A percentile compares a stretch with the other conserved stretches of the same genome.
phyloP scores from a whole-genome alignment of 2,329 filamentous ascomycete genomes.

The Cylindrodendrum hubeiense region DNA sequence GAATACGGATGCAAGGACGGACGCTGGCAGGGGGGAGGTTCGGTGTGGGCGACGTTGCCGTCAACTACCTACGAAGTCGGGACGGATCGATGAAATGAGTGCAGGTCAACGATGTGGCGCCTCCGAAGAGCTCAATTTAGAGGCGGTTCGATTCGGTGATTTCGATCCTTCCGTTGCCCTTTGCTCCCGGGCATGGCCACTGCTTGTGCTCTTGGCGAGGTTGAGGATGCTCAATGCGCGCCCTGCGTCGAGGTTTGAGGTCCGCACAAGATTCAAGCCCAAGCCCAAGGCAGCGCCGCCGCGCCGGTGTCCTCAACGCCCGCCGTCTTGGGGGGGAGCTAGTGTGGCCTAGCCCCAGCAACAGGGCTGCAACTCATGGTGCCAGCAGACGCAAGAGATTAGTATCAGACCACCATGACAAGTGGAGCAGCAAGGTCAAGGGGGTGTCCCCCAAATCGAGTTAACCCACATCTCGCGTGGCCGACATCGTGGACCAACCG shows the following conservation, averaged over 20 bases:
- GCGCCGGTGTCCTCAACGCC: conserved; percentile 10
- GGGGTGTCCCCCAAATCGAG: conserved; percentile 38
- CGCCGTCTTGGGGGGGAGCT: conserved; percentile 17
- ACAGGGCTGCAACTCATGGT: conserved; percentile 37
- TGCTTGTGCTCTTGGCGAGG: background rate
- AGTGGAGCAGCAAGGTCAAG: conserved; percentile 32
- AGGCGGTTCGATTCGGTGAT: background rate
- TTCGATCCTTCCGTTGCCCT: conserved; percentile 3
- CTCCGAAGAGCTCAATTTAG: background rate
- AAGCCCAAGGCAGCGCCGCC: conserved; percentile 10
- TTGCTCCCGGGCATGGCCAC: background rate
- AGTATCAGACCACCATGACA: conserved; percentile 45
- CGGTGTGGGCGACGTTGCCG: conserved; percentile 4
- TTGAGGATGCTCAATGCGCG: conserved; percentile 2
- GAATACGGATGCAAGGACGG: conserved; percentile 32
- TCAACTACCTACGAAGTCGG: background rate
- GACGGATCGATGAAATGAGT: conserved; percentile 2
- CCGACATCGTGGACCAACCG: conserved; percentile 37
- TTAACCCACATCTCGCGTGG: conserved; percentile 49
- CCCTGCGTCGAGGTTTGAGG: conserved; percentile 11
- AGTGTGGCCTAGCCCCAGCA: conserved; percentile 14
- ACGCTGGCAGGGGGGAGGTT: conserved; percentile 16
- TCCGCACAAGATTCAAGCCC: conserved; percentile 15
- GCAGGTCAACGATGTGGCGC: background rate
- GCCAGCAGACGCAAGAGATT: conserved; percentile 43